Conservation (phyloP, 768 basidiomycete genomes). For the Leccinum obscurum region DNA sequence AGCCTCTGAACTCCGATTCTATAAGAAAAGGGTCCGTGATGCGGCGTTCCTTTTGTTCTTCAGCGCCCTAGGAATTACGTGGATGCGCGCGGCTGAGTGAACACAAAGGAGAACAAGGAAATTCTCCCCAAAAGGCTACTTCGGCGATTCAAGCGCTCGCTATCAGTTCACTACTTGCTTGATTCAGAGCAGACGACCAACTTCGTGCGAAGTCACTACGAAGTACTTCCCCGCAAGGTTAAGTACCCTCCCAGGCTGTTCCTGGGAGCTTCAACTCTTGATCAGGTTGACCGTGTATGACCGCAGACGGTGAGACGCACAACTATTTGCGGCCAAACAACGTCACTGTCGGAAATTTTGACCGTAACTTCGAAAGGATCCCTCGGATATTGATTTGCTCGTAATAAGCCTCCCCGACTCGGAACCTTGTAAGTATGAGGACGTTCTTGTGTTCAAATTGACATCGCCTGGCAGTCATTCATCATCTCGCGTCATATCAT, state of each 20-base stretch:
- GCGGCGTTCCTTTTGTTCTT: conserved; percentile 18
- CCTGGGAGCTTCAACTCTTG: not conserved
- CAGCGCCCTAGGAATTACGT: not conserved
- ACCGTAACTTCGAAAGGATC: not conserved
- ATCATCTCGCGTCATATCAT: not conserved
- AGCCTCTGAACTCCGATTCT: conserved; percentile 1
- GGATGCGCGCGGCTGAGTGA: conserved; percentile 6
- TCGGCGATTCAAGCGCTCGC: not conserved
- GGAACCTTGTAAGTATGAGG: no score
- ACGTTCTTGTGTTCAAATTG: not conserved
- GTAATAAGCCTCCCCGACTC: not conserved
- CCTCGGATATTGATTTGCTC: not conserved
- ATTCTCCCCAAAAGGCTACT: not conserved
- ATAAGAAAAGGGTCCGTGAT: conserved; percentile 8
- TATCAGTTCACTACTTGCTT: not conserved
- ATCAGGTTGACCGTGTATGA: not conserved
- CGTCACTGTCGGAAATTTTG: not conserved
- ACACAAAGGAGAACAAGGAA: not conserved
- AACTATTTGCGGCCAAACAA: not conserved
- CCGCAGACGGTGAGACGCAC: not conserved
- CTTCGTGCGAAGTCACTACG: not conserved
- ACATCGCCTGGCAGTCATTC: not conserved
- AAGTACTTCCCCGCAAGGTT: not conserved
- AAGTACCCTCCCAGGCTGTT: not conserved
- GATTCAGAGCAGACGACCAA: not conserved